Evolutionary conservation across 192 early-diverging fungal species (phyloP).

Genomic region (Cladochytrium replicatum): DNA sequence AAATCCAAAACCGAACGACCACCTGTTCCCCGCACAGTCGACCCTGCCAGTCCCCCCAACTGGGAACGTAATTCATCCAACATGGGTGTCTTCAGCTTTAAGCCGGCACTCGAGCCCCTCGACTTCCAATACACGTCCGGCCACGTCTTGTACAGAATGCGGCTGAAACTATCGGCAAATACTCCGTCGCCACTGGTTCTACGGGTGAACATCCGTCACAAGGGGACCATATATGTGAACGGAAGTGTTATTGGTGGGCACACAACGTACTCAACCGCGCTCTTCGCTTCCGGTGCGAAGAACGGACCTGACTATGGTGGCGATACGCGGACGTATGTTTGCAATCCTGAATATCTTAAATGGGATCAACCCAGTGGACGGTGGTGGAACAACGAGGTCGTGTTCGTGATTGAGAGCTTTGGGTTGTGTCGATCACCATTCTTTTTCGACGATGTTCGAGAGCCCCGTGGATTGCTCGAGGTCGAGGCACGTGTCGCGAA

Average conservation of each 20-base stretch:
- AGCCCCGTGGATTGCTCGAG: conserved; percentile 57
- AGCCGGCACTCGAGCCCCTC: conserved; percentile 41
- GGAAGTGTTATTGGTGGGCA: conserved; percentile 59
- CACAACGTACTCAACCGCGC: conserved; percentile 56
- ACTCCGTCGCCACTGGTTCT: conserved; percentile 23
- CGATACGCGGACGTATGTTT: conserved; percentile 49
- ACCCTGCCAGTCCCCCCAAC: no score
- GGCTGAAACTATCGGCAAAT: conserved; percentile 37
- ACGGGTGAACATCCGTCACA: conserved; percentile 59
- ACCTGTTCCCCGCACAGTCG: no score
- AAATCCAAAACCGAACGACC: no score
- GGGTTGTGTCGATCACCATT: conserved; percentile 63
- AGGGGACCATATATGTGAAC: conserved; percentile 62
- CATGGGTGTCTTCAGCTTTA: no score
- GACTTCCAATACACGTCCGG: conserved; percentile 54
- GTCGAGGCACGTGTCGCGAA: conserved; percentile 43
- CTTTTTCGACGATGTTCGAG: conserved; percentile 63
- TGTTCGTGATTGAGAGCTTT: conserved; percentile 65
- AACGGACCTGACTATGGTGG: conserved; percentile 56
- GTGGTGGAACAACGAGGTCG: conserved; percentile 55
- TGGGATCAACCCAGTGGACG: conserved; percentile 28
- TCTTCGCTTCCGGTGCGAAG: conserved; percentile 50
- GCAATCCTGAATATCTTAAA: conserved; percentile 33
- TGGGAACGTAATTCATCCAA: no score
- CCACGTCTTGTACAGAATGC: conserved; percentile 51